Evolutionary conservation across 2,329 filamentous ascomycete genomes (phyloP), one percentile per base, ranked within the genome.

Genomic region (Magnaporthiopsis incrustans): DNA sequence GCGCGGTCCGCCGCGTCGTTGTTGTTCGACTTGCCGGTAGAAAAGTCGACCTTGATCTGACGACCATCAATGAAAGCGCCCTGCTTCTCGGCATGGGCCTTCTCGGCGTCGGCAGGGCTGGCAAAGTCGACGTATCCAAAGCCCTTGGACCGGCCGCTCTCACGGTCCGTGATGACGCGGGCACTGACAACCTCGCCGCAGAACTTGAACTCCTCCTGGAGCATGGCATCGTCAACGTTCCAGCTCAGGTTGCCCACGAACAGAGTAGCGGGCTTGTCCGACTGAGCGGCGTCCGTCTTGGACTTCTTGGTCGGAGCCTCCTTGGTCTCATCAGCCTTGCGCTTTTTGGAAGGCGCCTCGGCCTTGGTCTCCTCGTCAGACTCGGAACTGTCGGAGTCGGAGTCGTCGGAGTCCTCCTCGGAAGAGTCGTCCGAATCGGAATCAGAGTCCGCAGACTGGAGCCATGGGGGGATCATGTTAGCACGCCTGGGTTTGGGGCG

Each of bases 71-170:
- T 69, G 66, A 69, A 71, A 64, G 69, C 70, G 65, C 75, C 75
- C 65, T 71, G 71, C 73, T 76, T 76, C 66, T 71, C 74, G 35
- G 74, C 74, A 66, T 77, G 76, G 22, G 81, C 74, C 64, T 72
- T 73, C 73, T 76, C 66, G 61, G 74, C 73, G 38, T 68, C 68
- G 66, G 85, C 87, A 66, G 83, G 77, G 69, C 82, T 85, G 73
- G 82, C 81, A 77, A 93, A 97, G 81, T 97, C 92, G 71, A 97
- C 90, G 75, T 97, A 97, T 67, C 93, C 93, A 77, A 96, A 97
- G 69, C 91, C 93, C 79, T 92, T 92, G 77, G 92, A 94, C 73
- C 91, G 89, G 72, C 91, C 90, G 72, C 82, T 85, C 64, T 88
- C 86, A 76, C 89, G 89, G 80, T 96, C 91, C 70, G 87, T 93